Evolutionary conservation across 2,329 filamentous ascomycete genomes (phyloP), one percentile per base, ranked within the genome.

Genomic region (Aspergillus chevalieri): DNA sequence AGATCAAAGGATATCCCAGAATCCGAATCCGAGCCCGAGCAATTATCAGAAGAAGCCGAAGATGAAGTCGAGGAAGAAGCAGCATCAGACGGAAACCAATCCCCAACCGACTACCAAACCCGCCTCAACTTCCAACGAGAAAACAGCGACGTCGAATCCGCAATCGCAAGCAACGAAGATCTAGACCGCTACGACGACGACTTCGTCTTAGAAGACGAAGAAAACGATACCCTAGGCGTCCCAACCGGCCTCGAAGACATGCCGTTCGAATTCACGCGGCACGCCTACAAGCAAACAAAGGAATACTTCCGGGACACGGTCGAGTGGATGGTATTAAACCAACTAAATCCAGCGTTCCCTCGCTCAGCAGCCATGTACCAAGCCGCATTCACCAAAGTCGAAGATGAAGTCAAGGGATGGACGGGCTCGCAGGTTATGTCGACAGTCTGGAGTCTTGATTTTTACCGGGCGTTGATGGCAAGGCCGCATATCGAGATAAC

Each of bases 271-370:
- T 89, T 89, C 64, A 87, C 83, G 1, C 70, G 77, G 3, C 78
- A 85, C 49, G 78, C 81, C 0, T 82, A 83, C 53, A 83, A 84
- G 57, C 85, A 85, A 46, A 72, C 84, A 0, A 84, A 83, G 55
- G 83, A 88, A 36, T 81, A 90, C 45, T 92, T 92, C 71, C 80
- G 79, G 44, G 82, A 84, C 58, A 85, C 82, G 0, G 75, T 92
- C 2, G 86, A 89, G 63, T 92, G 87, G 87, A 85, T 91, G 69
- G 83, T 92, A 2, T 86, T 89, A 60, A 87, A 86, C 62, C 84
- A 85, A 57, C 76, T 93, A 46, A 85, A 90, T 56, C 87, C 86
- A 0, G 81, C 75, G 0, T 91, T 90, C 59, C 71, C 78, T 9
- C 76, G 78, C 15, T 70, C 78, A 4, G 81, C 87, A 52, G 74